Evolutionary conservation across 2,329 filamentous ascomycete species (phyloP).

Genomic region (Pestalotiopsis sp.): DNA sequence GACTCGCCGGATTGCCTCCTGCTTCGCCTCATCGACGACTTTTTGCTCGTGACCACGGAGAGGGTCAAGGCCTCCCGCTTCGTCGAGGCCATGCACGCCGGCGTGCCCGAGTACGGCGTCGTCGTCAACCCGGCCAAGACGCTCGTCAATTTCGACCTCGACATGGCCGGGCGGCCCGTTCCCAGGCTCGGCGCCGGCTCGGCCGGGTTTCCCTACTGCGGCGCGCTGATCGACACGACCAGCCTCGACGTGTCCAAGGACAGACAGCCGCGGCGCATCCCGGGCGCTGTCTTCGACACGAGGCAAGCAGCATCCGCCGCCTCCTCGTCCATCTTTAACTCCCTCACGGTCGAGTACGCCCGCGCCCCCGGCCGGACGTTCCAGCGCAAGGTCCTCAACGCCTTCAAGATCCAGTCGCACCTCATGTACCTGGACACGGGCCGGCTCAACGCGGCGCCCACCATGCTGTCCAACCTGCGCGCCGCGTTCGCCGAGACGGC

Average conservation of each 20-base stretch:
- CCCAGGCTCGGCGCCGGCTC: slow-evolving; percentile 42
- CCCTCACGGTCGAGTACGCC: slow-evolving; percentile 78
- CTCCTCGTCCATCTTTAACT: slow-evolving; percentile 60
- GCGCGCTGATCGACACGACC: slow-evolving; percentile 72
- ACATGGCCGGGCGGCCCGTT: slow-evolving; percentile 55
- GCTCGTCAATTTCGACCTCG: slow-evolving; percentile 78
- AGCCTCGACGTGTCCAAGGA: slow-evolving; percentile 78
- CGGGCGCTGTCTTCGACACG: background rate
- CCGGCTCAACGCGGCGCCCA: slow-evolving; percentile 69
- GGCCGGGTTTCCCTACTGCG: slow-evolving; percentile 83
- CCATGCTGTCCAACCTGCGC: slow-evolving; percentile 75
- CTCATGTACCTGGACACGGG: slow-evolving; percentile 79
- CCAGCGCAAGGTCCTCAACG: slow-evolving; percentile 74
- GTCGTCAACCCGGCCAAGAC: slow-evolving; percentile 77
- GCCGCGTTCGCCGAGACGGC: slow-evolving; percentile 78
- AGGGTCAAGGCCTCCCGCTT: slow-evolving; percentile 70
- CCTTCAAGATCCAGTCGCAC: slow-evolving; percentile 85
- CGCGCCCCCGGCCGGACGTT: slow-evolving; percentile 77
- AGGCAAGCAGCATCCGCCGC: slow-evolving; percentile 4
- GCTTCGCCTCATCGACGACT: slow-evolving; percentile 87
- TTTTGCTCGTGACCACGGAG: slow-evolving; percentile 81
- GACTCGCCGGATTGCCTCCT: slow-evolving; percentile 48
- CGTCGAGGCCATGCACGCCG: slow-evolving; percentile 77
- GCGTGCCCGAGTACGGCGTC: slow-evolving; percentile 80
- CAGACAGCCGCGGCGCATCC: slow-evolving; percentile 29